Base-by-base conservation (phyloP, 441 rosid species). In the Eruca vesicaria region DNA sequence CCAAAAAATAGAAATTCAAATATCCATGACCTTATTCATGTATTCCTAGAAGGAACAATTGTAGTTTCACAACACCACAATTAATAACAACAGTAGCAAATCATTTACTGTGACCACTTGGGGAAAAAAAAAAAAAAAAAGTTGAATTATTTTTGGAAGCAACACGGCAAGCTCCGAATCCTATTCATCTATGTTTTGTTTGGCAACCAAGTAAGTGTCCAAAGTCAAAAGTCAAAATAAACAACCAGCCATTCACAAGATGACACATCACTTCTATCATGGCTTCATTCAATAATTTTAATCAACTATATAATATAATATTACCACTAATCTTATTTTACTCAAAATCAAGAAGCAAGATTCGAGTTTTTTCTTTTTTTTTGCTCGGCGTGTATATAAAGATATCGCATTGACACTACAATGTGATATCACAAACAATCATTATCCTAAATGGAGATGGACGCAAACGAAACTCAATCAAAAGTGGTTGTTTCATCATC, bases 141-240 rank as follows among this genome's bases (percentile, higher is more conserved):
- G 72, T 55, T 16, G 3, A 38, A 58, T 28, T 19, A 15, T 19
- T 20, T 4, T 16, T 0, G 68, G 50, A 66, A 73, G 71, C 59
- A 58, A 43, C 71, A 12, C 0, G 43, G 58, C 12, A 19, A 45
- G 53, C 60, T 59, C 15, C 9, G 18, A 66, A 11, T 15, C 12
- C 14, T 8, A 8, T 3, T 3, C 26, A 48, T 7, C 28, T 45
- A 23, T 26, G 20, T 28, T 52, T 68, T 61, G 79, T 62, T 68
- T 76, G 75, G 70, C 59, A 63, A 58, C 74, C 79, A 76, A 63
- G 74, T 18, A 68, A 68, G 38, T 43, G 16, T 32, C 57, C 1
- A 15, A 69, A 76, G 66, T 76, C 74, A 56, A 55, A 32, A 7
- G 66, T 78, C 80, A 77, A 70, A 12, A 0, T 33, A 5, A 31